Percentiles rank a stretch among this genome's conserved stretches.
These are phyloP conservation scores for Eustoma russellianum DNA, from an alignment of 257 asterid genomes.

Conservation along the genomic window DNA sequence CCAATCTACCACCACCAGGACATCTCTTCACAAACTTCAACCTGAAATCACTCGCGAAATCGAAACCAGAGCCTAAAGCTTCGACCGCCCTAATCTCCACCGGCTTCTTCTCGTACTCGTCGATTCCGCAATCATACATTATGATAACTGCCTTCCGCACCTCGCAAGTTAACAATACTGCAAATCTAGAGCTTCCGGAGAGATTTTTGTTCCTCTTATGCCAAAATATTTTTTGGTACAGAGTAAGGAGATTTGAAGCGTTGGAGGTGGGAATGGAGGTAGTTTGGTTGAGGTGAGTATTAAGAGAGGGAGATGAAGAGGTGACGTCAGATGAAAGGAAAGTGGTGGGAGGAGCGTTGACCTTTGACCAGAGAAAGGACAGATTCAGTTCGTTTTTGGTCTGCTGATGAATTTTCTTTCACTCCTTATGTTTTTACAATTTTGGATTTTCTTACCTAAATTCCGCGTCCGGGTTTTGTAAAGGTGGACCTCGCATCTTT, in stretches of 20 bases:
- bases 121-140: constrained; percentile 26
- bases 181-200: background rate
- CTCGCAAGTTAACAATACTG: background rate
- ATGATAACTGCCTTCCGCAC: background rate
- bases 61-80: constrained; percentile 87
- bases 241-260: background rate
- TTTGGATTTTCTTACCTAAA: background rate
- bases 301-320: background rate
- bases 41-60: constrained; percentile 96
- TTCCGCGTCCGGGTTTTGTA: background rate
- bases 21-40: constrained; percentile 70
- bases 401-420: background rate
- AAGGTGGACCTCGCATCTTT: background rate
- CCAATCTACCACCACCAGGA: constrained; percentile 56
- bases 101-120: constrained; percentile 44
- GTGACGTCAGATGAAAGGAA: background rate
- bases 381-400: background rate
- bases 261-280: background rate
- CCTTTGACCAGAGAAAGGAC: constrained; percentile 5
- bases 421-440: background rate
- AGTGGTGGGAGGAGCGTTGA: background rate
- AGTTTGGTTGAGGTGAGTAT: background rate
- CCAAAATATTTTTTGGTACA: background rate
- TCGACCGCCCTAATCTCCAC: constrained; percentile 69
- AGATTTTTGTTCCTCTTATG: background rate